Percentiles rank a stretch among this genome's conserved stretches.
phyloP scores from a whole-genome alignment of 495 filamentous ascomycete genomes.

The Glarea lozoyensis region DNA sequence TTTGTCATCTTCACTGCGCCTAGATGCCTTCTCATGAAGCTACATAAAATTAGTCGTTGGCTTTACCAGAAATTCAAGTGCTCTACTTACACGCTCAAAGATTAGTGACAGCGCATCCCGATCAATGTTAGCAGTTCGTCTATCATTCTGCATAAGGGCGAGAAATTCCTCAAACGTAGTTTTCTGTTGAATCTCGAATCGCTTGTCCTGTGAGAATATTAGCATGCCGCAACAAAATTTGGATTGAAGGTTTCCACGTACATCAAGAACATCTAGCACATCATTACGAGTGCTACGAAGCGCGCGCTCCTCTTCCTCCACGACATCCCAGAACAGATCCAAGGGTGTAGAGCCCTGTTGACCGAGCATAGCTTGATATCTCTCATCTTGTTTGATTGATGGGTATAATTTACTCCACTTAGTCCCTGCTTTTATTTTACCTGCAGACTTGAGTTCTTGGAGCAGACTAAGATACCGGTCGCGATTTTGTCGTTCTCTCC shows the following conservation, averaged over 20 bases:
- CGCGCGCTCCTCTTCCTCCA: constrained; percentile 86
- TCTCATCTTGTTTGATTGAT: constrained; percentile 68
- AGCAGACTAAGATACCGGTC: constrained; percentile 72
- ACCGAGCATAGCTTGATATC: constrained; percentile 78
- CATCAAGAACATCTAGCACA: constrained; percentile 84
- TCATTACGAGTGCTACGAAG: constrained; percentile 75
- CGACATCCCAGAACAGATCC: constrained; percentile 93
- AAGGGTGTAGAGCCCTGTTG: constrained; percentile 83
- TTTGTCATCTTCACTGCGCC: constrained; percentile 76
- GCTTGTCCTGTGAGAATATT: no score
- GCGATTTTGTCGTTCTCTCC: constrained; percentile 76
- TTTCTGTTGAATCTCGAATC: constrained; percentile 77
- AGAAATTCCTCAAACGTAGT: constrained; percentile 85
- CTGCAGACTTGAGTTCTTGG: constrained; percentile 59
- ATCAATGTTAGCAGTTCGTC: constrained; percentile 75
- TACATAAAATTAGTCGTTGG: constrained; percentile 25
- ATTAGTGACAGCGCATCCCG: constrained; percentile 65
- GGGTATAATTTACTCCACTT: constrained; percentile 85
- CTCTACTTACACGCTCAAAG: constrained; percentile 57
- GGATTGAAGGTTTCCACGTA: constrained; percentile 33
- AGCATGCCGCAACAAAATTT: constrained; percentile 18
- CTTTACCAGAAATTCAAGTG: constrained; percentile 14
- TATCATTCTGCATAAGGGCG: constrained; percentile 67
- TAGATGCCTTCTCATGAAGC: constrained; percentile 67
- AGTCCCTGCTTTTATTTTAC: constrained; percentile 80